phyloP scores from a whole-genome alignment of 768 basidiomycete species.

The Tylopilus rubrobrunneus region DNA sequence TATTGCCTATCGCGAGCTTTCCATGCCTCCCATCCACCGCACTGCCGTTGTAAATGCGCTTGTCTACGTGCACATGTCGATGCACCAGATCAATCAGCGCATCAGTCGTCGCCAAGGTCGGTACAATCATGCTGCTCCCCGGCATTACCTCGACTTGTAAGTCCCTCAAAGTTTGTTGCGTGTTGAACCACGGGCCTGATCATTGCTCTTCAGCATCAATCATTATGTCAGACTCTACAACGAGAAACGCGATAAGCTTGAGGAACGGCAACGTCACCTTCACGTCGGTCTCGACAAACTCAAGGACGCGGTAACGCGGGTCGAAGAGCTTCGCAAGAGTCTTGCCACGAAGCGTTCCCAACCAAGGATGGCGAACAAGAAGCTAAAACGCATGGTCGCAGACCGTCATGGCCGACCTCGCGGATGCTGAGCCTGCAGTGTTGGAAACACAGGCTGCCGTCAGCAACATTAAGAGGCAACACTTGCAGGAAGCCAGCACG shows the following conservation, averaged over 20 bases:
- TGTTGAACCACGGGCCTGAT: constrained; percentile 4
- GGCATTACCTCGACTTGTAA: constrained; percentile 98
- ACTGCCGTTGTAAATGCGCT: constrained; percentile 90
- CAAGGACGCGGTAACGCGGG: constrained; percentile 91
- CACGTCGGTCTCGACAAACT: constrained; percentile 98
- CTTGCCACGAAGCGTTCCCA: constrained; percentile 92
- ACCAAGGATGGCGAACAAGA: constrained; percentile 94
- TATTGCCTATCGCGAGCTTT: constrained; percentile 77
- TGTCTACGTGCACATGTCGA: constrained; percentile 85
- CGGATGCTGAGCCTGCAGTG: constrained; percentile 97
- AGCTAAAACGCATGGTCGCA: constrained; percentile 94
- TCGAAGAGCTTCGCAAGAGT: constrained; percentile 93
- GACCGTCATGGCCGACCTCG: constrained; percentile 94
- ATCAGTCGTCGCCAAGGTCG: constrained; percentile 89
- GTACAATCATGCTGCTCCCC: constrained; percentile 93
- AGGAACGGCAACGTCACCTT: constrained; percentile 97
- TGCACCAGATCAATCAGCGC: constrained; percentile 85
- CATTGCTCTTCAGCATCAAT: constrained; percentile 66
- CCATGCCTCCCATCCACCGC: constrained; percentile 86
- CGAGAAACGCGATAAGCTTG: too few species aligned
- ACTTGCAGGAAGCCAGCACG: constrained; percentile 92
- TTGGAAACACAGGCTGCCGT: constrained; percentile 94
- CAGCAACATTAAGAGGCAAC: constrained; percentile 92
- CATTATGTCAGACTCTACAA: constrained; percentile 94
- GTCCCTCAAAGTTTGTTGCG: constrained; percentile 31